Evolutionary conservation across 352 stramenopile genomes (phyloP), one percentile per base, ranked within the genome.

Genomic region (Phytophthora crassamura): DNA sequence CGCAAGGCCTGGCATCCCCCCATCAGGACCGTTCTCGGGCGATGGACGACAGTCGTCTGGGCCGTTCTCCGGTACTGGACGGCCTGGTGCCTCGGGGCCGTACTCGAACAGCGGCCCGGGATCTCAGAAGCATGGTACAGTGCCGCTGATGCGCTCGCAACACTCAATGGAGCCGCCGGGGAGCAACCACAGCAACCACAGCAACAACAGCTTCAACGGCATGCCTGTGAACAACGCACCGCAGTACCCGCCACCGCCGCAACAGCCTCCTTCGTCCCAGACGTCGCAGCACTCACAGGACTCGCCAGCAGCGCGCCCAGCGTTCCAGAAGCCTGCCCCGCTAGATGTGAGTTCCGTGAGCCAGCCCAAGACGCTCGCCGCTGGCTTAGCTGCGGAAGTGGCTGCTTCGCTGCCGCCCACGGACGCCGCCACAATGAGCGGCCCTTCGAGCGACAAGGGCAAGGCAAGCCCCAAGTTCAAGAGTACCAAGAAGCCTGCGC

Each of bases 391-490:
- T 25, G 34, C 62, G n/a, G 55, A 77, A 38, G 46, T 69, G 33
- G 39, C 43, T 65, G 35, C 54, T 34, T 64, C 69, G 28, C 61
- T 71, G 51, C 50, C 54, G 11, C 45, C 53, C 50, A 53, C 35
- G 25, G 67, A 69, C 40, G 25, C 61, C n/a, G 11, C 60, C 16
- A 45, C 41, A 43, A 64, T 61, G 46, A 78, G 68, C 35, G 83
- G 80, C 6, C 86, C 86, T 9, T 77, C 72, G 2, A 94, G 86
- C 45, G 86, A 94, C 75, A 91, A 89, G 70, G 86, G 86, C 22
- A 83, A 72, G 18, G 69, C 78, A 15, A 91, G 82, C 61, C 85
- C 85, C 2, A 91, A 88, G 63, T 74, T 78, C 49, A 87, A 90
- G 56, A 77, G 74, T 49, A 43, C 46, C 12, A 93, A 91, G 66